Base-by-base conservation (phyloP, 1,284 basidiomycete genomes). In the Gymnopus androsaceus region DNA sequence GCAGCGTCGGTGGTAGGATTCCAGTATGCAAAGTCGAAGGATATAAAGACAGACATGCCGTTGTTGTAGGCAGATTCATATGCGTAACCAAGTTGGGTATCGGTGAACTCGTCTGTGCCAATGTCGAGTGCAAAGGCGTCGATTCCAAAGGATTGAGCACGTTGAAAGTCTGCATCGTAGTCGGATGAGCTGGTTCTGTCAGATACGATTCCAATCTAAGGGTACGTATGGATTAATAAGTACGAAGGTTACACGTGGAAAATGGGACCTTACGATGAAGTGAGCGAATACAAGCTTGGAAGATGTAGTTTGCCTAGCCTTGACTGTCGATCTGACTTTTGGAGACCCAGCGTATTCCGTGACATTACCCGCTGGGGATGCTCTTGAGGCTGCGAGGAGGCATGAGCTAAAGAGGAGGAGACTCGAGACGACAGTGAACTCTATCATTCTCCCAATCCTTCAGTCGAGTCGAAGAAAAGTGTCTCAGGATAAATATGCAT, bases 31-130 rank as follows among this genome's bases (percentile, higher is more conserved):
- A 64, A 64, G 57, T 73, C 71, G 61, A 72, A 72, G n/a, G 69
- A 71, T 50, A 68, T 66, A 61, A 72, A 71, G 31, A 72, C 64
- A 54, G 67, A 67, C 67, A 73, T 72, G 54, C 57, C 63, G 25
- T 64, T 63, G 33, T 59, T 46, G 45, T 65, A 66, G 5, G 69
- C 70, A 1, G 67, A 71, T 21, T 63, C 49, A 46, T 67, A 72
- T 8, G 70, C 70, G 46, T 62, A 66, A 19, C 57, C 61, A 19
- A 72, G 64, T 51, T 64, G 64, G 28, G 60, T 58, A 41, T 69
- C 65, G 45, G 71, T 70, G 56, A 69, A 72, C 9, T 58, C 31
- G 46, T 66, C 63, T 28, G 46, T 52, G 31, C 60, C 64, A 38
- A 64, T 66, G 48, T 66, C 66, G 25, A 64, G 56, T 25, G 62